Base-by-base conservation (phyloP, 1,139 yeast genomes). In the Yamadazyma oceani region DNA sequence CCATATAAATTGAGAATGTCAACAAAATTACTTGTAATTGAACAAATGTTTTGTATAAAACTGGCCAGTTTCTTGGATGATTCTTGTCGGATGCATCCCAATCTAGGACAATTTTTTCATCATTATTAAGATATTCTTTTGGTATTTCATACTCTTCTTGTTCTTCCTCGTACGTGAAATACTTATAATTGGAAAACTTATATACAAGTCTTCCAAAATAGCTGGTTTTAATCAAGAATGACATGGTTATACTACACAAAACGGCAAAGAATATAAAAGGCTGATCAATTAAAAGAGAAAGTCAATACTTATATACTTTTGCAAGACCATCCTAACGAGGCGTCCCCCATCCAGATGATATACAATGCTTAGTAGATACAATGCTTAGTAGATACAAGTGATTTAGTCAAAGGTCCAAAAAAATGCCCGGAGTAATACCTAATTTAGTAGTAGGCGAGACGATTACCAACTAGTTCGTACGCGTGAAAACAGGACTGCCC, bases 141-240 rank as follows among this genome's bases (percentile, higher is more conserved):
- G 72, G 71, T 4, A 63, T 43, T 1, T 62, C 54, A 41, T 64
- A 69, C 26, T 52, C 67, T 3, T 54, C 44, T 2, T 39, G 34
- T 24, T 69, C 74, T 46, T 69, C 75, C 17, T 53, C 49, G 39
- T 64, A 58, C 2, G 33, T 39, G 40, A 63, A 60, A 24, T 48
- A 38, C 42, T 58, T 65, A 35, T 61, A 58, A 1, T 55, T 53
- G 3, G 73, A 63, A 4, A 62, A 39, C 39, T 58, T 64, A 44
- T 69, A 66, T 6, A 54, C 47, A 4, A 54, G 21, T 34, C 70
- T 52, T 15, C 74, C 74, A 40, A 52, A 56, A 40, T 62, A 62
- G 43, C 66, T 61, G 11, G 13, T 23, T 23, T 23, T 15, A 13
- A 30, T 19, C 12, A 27, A 16, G 14, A 10, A 6, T 5, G 7